phyloP scores from a whole-genome alignment of 129 eudicot species.

The Artemisia argyi region DNA sequence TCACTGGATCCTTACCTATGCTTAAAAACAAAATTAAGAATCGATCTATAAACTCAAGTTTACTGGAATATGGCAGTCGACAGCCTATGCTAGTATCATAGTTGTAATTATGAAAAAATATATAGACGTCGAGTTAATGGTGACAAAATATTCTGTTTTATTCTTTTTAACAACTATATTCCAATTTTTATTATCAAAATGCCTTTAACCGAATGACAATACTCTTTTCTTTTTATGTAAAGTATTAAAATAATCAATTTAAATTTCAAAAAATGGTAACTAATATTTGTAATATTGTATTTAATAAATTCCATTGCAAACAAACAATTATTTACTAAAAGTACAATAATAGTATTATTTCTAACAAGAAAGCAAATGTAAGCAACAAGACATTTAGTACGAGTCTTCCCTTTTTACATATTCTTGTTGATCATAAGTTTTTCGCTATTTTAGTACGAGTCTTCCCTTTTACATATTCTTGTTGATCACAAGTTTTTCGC shows the following conservation, averaged over 20 bases:
- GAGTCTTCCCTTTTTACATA: not conserved
- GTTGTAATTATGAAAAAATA: conserved; percentile 14
- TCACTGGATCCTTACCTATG: no score
- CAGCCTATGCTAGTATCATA: conserved; percentile 29
- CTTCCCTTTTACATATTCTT: not conserved
- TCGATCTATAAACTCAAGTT: not conserved
- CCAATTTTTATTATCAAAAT: conserved; percentile 1
- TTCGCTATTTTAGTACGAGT: no score
- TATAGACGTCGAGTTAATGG: conserved; percentile 11
- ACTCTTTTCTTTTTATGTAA: not conserved
- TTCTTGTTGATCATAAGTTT: no score
- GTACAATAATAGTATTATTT: not conserved
- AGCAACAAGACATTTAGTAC: no score
- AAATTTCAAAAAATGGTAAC: not conserved
- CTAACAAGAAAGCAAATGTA: no score
- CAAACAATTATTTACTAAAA: not conserved
- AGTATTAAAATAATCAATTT: not conserved
- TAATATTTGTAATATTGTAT: not conserved
- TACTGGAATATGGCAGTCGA: conserved; percentile 9
- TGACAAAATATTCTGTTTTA: conserved; percentile 27
- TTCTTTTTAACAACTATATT: conserved; percentile 22
- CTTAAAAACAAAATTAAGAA: no score
- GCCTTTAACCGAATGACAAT: conserved; percentile 20
- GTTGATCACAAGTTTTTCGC: no score
- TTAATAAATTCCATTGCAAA: not conserved